Base-by-base conservation (phyloP, 106 monocot species). In the Alisma plantagoaquatica region DNA sequence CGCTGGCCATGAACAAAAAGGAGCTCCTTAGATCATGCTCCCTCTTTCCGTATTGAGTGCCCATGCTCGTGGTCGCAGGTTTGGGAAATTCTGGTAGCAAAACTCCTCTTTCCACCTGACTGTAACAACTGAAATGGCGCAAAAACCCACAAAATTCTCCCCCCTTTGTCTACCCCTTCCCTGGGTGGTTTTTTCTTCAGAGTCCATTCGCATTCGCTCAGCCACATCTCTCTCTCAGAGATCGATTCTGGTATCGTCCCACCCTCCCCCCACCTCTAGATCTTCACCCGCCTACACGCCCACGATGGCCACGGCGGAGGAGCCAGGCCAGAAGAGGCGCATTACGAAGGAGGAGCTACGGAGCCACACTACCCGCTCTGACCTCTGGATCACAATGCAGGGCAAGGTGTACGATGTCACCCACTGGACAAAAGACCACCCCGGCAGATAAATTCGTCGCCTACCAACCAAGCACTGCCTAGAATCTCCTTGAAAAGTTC, bases 371-470 rank as follows among this genome's bases (percentile, higher is more conserved):
- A 18, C 51, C 3, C 49, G 35, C 0, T 43, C 70, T 6, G 82
- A 83, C 46, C 77, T 77, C 16, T 83, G 82, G 81, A 69, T 81
- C 64, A 68, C 76, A 15, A 76, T 81, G 61, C 76, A 76, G 33
- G 81, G 82, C 29, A 83, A 83, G 63, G 77, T 83, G 8, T 83
- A 83, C 55, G 67, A 83, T 67, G 82, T 83, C 49, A 77, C 82
- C 23, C 46, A 25, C 21, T 83, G 77, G 82, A 23, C 51, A 12
- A 33, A 47, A 0, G 3, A 47, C 50, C 82, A 83, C 29, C 82
- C 86, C 51, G 86, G 81, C 49, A 77, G 86, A 6, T 80, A 77
- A 2, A 16, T 83, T 77, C 70, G 53, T 77, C 49, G 82, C 82
- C 33, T 83, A 63, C 74, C 79, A 80, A 57, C 79, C 79, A 26